A percentile compares a stretch with the other conserved stretches of the same genome.
Evolutionary conservation across 495 filamentous ascomycete species (phyloP).

Genomic region (Pseudoneurospora amorphoporcata): DNA sequence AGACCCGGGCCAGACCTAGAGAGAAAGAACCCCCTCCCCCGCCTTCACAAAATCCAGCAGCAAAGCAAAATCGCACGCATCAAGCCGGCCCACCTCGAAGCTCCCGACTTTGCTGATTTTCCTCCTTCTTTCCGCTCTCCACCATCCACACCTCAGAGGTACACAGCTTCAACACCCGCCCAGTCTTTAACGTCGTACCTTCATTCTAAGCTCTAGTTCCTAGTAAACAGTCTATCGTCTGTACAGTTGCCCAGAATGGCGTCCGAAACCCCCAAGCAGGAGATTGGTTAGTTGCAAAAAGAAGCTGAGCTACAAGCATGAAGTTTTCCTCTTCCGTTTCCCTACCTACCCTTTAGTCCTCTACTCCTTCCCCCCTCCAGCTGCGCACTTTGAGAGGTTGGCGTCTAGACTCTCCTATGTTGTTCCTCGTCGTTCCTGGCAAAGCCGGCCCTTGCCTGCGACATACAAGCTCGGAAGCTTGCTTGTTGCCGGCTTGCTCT

Average conservation of each 20-base stretch:
- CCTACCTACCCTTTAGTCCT: neutral
- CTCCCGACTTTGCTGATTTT: constrained; percentile 7
- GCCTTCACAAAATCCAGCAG: constrained; percentile 29
- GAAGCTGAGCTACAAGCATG: neutral
- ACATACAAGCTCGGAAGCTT: neutral
- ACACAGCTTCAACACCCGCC: neutral
- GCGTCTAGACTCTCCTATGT: neutral
- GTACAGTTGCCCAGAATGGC: constrained; percentile 20
- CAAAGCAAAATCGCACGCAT: constrained; percentile 18
- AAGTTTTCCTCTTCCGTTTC: neutral
- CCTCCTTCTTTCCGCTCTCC: constrained; percentile 4
- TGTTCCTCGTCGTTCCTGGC: neutral
- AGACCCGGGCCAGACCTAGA: constrained; percentile 7
- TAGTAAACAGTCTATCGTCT: constrained; percentile 1
- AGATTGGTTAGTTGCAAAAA: constrained; percentile 28
- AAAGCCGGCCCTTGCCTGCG: neutral
- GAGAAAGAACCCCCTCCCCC: constrained; percentile 28
- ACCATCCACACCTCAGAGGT: neutral
- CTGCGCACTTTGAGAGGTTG: neutral
- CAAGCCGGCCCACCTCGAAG: constrained; percentile 1
- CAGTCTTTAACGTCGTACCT: neutral
- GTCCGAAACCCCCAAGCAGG: constrained; percentile 21
- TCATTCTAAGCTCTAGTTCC: neutral
- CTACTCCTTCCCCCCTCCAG: neutral
- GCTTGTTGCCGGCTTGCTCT: neutral